Percentiles rank a stretch among this genome's conserved stretches.
Conservation (phyloP, 2,329 filamentous ascomycete genomes). For the Colletotrichum orchidophilum region DNA sequence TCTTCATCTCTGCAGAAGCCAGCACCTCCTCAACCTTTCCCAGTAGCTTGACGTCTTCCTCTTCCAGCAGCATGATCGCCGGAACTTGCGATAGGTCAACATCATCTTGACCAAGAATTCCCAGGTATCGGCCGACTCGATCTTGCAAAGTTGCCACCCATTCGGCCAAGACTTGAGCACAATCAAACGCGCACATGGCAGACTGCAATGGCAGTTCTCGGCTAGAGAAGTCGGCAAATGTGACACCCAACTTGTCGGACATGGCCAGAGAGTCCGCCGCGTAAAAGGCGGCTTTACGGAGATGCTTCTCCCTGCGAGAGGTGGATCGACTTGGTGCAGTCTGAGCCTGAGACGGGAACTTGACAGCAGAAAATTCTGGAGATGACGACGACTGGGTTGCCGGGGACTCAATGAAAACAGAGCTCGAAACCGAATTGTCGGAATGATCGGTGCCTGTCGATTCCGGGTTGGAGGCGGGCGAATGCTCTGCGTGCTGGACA, state of each 20-base stretch:
- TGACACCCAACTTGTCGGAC: constrained; percentile 85
- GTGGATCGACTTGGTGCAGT: constrained; percentile 51
- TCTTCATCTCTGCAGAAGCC: constrained; percentile 79
- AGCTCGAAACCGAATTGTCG: constrained; percentile 56
- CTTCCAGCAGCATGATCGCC: constrained; percentile 88
- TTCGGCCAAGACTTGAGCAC: constrained; percentile 91
- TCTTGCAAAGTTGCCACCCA: constrained; percentile 96
- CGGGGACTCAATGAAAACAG: constrained; percentile 61
- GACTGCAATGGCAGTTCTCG: constrained; percentile 90
- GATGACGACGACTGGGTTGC: constrained; percentile 60
- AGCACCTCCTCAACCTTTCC: constrained; percentile 85
- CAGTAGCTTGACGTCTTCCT: constrained; percentile 88
- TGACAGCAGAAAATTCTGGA: constrained; percentile 54
- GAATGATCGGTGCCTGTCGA: constrained; percentile 54
- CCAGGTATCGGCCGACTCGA: constrained; percentile 88
- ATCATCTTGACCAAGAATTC: constrained; percentile 84
- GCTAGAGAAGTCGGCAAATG: constrained; percentile 84
- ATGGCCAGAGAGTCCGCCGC: constrained; percentile 91
- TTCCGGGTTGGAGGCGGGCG: constrained; percentile 60
- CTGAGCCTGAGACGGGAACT: constrained; percentile 43
- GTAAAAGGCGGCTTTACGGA: constrained; percentile 95
- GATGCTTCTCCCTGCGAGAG: constrained; percentile 83
- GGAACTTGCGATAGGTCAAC: constrained; percentile 84
- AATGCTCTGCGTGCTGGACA: constrained; percentile 75
- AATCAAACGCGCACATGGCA: constrained; percentile 93